Conservation (phyloP, 1,139 yeast genomes). For the Pichia sorboxylosa region DNA sequence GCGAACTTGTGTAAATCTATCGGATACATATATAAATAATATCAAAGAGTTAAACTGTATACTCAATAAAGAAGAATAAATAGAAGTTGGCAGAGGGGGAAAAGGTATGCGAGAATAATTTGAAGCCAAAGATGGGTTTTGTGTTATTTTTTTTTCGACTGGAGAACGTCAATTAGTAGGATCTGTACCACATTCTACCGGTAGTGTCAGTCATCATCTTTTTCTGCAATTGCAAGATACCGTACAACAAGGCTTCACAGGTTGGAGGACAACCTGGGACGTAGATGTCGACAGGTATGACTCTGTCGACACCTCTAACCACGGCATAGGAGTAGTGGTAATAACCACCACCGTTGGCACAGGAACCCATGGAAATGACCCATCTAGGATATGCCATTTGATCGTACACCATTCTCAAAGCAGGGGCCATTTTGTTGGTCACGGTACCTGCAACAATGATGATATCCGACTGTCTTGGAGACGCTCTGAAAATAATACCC, state of each 20-base stretch:
- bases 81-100: too few species aligned
- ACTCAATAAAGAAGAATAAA: too few species aligned
- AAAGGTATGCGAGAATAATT: not conserved
- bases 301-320: slow-evolving; percentile 82
- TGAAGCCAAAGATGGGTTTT: slow-evolving; percentile 6
- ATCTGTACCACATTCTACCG: slow-evolving; percentile 79
- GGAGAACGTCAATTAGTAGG: slow-evolving; percentile 16
- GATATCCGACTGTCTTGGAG: slow-evolving; percentile 88
- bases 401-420: slow-evolving; percentile 84
- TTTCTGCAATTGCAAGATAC: slow-evolving; percentile 79
- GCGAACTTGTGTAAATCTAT: slow-evolving; percentile 3
- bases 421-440: slow-evolving; percentile 91
- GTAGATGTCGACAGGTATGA: slow-evolving; percentile 80
- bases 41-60: too few species aligned
- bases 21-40: slow-evolving; percentile 6
- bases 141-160: too few species aligned
- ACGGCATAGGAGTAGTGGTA: slow-evolving; percentile 85
- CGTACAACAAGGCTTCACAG: slow-evolving; percentile 83
- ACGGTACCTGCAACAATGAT: slow-evolving; percentile 91
- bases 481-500: slow-evolving; percentile 89
- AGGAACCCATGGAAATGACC: slow-evolving; percentile 90
- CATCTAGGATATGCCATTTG: slow-evolving; percentile 90
- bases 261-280: slow-evolving; percentile 95
- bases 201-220: slow-evolving; percentile 76
- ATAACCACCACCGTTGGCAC: slow-evolving; percentile 93